A percentile compares a stretch with the other conserved stretches of the same genome.
phyloP scores from a whole-genome alignment of 2,329 filamentous ascomycete genomes.

The Penicillium decumbens region DNA sequence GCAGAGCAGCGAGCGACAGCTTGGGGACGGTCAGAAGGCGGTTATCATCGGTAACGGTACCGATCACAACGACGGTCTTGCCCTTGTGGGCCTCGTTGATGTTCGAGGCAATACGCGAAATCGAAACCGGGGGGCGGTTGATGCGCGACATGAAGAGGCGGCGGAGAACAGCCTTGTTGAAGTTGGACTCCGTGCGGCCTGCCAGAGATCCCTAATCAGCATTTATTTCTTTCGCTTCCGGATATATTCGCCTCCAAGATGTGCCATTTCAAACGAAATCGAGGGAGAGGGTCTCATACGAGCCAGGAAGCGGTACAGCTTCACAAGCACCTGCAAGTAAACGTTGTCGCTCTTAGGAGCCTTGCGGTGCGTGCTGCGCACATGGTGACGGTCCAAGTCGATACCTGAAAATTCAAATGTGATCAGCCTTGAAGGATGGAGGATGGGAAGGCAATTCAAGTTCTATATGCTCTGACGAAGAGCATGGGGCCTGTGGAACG shows the following conservation, averaged over 20 bases:
- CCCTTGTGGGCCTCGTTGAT: slow-evolving; percentile 54
- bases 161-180: slow-evolving; percentile 98
- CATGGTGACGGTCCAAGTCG: slow-evolving; percentile 59
- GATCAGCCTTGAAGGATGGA: slow-evolving; percentile 12
- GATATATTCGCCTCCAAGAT: not conserved
- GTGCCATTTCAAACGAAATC: slow-evolving; percentile 7
- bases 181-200: slow-evolving; percentile 94
- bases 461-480: not conserved
- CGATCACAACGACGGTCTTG: slow-evolving; percentile 90
- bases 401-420: slow-evolving; percentile 41
- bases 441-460: not conserved
- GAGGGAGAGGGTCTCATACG: slow-evolving; percentile 52
- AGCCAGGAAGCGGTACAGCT: slow-evolving; percentile 95
- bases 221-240: slow-evolving; percentile 4
- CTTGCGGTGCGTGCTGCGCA: slow-evolving; percentile 72
- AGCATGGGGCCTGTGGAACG: not conserved
- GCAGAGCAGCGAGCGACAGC: slow-evolving; percentile 86
- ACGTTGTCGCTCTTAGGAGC: slow-evolving; percentile 98
- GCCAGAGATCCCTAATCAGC: slow-evolving; percentile 19
- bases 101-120: slow-evolving; percentile 77
- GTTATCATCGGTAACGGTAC: slow-evolving; percentile 97
- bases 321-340: slow-evolving; percentile 94
- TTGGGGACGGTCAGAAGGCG: slow-evolving; percentile 86
- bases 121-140: slow-evolving; percentile 91
- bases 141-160: slow-evolving; percentile 98